Evolutionary conservation across 495 filamentous ascomycete species (phyloP), one percentile per base, ranked within the genome.

Genomic region (Aspergillus biplanus): DNA sequence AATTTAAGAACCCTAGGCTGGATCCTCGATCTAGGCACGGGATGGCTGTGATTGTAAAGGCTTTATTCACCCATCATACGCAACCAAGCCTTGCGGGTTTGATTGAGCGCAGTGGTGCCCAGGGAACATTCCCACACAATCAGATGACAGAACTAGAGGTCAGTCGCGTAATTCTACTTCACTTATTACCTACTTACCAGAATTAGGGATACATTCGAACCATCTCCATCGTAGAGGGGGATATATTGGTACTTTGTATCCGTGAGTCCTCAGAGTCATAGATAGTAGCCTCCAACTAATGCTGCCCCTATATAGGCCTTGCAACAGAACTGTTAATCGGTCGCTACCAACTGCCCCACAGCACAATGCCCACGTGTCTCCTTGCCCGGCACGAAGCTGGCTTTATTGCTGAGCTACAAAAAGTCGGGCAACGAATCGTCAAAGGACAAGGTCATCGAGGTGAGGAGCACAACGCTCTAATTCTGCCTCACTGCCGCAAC

Each of bases 291-390:
- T 9, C 12, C 39, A 27, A 27, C 21, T 27, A 27, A 27, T 9
- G 7, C 11, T 6, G 11, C n/a, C n/a, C n/a, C 39, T 44, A n/a
- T 7, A 37, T 42, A 76, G 71, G 74, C 1, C 68, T 79, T 33
- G 74, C 67, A 48, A 75, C 68, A 8, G 77, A 80, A 59, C 56
- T 80, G 2, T 69, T 80, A 13, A 63, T 75, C 9, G 73, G 69
- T 15, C 71, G 77, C 5, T 80, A 78, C 58, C 33, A 67, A 42
- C 35, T 76, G 1, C 75, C 75, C 5, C 61, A 66, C 2, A 50
- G 73, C 0, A 70, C 50, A 18, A 16, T 67, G 13, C 69, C 69
- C 12, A 58, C 33, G 5, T 67, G 62, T 49, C 54, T 65, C 4
- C 33, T 79, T 2, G 73, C 75, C 11, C 65, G 44, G 39, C 69